Evolutionary conservation across 225 moss, liverwort and hornwort genomes (phyloP).

Genomic region (Physcomitrellopsis africana): DNA sequence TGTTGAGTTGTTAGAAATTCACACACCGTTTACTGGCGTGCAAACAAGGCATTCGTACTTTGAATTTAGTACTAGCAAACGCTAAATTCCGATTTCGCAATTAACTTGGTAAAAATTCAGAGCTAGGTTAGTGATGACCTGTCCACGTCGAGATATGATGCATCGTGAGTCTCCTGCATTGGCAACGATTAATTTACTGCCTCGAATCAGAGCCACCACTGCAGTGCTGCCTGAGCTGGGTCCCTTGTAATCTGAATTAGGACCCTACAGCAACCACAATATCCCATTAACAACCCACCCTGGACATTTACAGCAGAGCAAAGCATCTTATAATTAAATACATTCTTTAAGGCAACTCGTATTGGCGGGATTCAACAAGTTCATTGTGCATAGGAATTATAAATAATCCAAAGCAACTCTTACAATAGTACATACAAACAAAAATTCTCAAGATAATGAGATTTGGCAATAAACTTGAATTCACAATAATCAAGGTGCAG

Average conservation of each 20-base stretch:
- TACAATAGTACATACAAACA: slow-evolving; percentile 16
- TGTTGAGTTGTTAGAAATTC: slow-evolving; percentile 6
- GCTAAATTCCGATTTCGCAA: neutral
- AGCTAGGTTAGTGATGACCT: slow-evolving; percentile 38
- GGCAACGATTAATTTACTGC: slow-evolving; percentile 56
- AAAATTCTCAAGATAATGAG: neutral
- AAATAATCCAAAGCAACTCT: slow-evolving; percentile 1
- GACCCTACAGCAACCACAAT: slow-evolving; percentile 60
- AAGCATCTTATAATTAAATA: neutral
- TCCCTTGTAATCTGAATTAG: slow-evolving; percentile 49
- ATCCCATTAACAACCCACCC: slow-evolving; percentile 53
- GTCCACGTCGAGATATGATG: slow-evolving; percentile 61
- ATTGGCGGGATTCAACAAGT: slow-evolving; percentile 7
- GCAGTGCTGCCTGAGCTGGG: slow-evolving; percentile 69
- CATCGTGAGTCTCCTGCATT: slow-evolving; percentile 73
- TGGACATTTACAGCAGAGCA: slow-evolving; percentile 1
- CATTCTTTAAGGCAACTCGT: neutral
- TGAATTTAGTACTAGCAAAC: neutral
- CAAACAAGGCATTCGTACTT: slow-evolving; percentile 1
- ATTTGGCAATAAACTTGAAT: slow-evolving; percentile 6
- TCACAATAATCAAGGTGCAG: neutral
- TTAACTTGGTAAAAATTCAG: slow-evolving; percentile 9
- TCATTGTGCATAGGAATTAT: neutral
- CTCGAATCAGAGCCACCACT: slow-evolving; percentile 57
- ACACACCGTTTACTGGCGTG: neutral